These are phyloP conservation scores for Fusarium sp. DNA, from an alignment of 2,329 filamentous ascomycete genomes.

Conservation along the genomic window DNA sequence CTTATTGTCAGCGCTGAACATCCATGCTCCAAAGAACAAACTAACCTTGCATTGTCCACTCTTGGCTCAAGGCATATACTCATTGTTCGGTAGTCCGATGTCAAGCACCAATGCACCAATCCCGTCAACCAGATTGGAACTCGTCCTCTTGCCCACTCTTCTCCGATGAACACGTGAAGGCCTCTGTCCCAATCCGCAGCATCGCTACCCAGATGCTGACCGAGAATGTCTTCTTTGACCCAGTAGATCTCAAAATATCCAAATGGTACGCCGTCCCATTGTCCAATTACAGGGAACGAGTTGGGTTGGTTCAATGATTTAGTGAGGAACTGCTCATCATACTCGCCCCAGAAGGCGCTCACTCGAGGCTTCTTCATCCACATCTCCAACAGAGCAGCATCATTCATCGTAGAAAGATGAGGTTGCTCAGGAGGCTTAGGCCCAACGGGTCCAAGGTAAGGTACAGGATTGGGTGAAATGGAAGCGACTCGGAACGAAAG, in stretches of 20 bases:
- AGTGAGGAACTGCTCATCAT: constrained; percentile 71
- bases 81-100: constrained; percentile 81
- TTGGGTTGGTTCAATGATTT: constrained; percentile 71
- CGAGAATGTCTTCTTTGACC: constrained; percentile 90
- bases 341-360: constrained; percentile 81
- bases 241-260: constrained; percentile 99
- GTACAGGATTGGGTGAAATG: constrained; percentile 67
- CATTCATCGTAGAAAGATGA: constrained; percentile 57
- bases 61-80: constrained; percentile 87
- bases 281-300: constrained; percentile 88
- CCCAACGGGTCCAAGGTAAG: constrained; percentile 68
- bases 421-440: constrained; percentile 50
- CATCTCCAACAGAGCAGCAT: constrained; percentile 71
- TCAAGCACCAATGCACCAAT: constrained; percentile 85
- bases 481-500: constrained; percentile 89
- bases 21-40: accelerated
- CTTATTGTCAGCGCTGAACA: not conserved
- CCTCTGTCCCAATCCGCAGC: constrained; percentile 86
- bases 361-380: constrained; percentile 93
- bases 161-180: constrained; percentile 87
- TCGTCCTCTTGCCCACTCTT: constrained; percentile 88
- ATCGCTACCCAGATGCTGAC: constrained; percentile 69
- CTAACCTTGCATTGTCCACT: constrained; percentile 88
- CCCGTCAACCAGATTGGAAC: constrained; percentile 85
- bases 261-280: constrained; percentile 95